These are phyloP conservation scores for Yarrowia phangngaensis DNA, from an alignment of 805 yeast genomes.

Conservation along the genomic window DNA sequence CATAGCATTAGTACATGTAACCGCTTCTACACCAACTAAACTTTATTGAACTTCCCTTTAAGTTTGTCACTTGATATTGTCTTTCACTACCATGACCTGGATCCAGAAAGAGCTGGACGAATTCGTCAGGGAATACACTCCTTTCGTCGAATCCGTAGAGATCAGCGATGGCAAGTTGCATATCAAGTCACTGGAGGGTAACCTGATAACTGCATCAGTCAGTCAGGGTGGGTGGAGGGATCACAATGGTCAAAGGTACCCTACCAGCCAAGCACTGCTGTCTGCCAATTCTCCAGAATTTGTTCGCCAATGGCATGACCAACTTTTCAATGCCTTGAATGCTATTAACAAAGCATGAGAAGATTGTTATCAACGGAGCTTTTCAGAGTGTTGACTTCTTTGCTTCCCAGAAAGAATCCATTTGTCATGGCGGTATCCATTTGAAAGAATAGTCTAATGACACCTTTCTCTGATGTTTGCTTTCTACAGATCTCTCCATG, in stretches of 20 bases:
- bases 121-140: constrained; percentile 9
- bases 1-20: too few species aligned
- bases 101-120: constrained; percentile 10
- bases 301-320: constrained; percentile 8
- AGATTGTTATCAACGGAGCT: background rate
- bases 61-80: background rate
- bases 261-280: constrained; percentile 13
- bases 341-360: background rate
- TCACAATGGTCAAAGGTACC: constrained; percentile 9
- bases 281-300: constrained; percentile 12
- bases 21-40: too few species aligned
- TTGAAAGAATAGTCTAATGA: too few species aligned
- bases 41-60: background rate
- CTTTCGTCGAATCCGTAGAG: constrained; percentile 11
- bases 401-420: too few species aligned
- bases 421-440: too few species aligned
- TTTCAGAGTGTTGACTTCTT: too few species aligned
- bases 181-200: constrained; percentile 6
- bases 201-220: constrained; percentile 1
- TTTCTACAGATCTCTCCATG: too few species aligned
- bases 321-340: constrained; percentile 5
- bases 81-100: constrained; percentile 7
- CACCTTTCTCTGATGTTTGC: too few species aligned
- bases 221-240: constrained; percentile 13
- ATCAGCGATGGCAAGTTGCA: background rate